Evolutionary conservation across 2,329 filamentous ascomycete species (phyloP), one percentile per base, ranked within the genome.

Genomic region (Blumeriella jaapii): DNA sequence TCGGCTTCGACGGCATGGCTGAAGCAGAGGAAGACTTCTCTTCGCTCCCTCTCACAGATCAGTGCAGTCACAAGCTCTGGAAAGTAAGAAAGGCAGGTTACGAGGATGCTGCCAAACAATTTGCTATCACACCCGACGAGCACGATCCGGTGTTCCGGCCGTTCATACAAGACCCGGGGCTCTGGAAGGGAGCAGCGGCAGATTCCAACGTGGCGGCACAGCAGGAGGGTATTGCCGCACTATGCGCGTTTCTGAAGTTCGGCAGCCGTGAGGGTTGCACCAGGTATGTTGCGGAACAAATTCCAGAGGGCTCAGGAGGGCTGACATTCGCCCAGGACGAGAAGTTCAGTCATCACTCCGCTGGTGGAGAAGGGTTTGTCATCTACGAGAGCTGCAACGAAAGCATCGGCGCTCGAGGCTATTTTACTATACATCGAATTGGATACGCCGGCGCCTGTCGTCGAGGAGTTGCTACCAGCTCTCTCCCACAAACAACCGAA

Each of bases 131-230:
- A 5, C 78, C 84, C 42, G 80, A 87, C 61, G 89, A 96, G 57
- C 72, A 77, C 49, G 82, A 93, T 56, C 78, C 86, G 9, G 78
- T 78, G 22, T 95, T 98, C 52, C 72, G 77, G 49, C 85, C 89
- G 1, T 98, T 96, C 54, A 62, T 91, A 42, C 76, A 82, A 55
- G 91, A 98, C 48, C 69, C 86, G 1, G 65, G 76, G 44, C 59
- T 98, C 41, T 95, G 86, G 89, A 96, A 96, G 59, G 79, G 77
- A 22, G 91, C 87, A 1, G 89, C 91, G 5, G 77, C 78, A 50
- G 91, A 98, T 60, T 91, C 87, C 36, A 98, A 98, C 53, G 91
- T 98, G 39, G 91, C 89, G 12, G 91, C 93, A 20, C 91, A 98
- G 59, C 81, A 93, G 61, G 93, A 98, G 50, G 91, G 83, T 42